Evolutionary conservation across 768 basidiomycete species (phyloP).

Genomic region (Xanthoconium purpureum): DNA sequence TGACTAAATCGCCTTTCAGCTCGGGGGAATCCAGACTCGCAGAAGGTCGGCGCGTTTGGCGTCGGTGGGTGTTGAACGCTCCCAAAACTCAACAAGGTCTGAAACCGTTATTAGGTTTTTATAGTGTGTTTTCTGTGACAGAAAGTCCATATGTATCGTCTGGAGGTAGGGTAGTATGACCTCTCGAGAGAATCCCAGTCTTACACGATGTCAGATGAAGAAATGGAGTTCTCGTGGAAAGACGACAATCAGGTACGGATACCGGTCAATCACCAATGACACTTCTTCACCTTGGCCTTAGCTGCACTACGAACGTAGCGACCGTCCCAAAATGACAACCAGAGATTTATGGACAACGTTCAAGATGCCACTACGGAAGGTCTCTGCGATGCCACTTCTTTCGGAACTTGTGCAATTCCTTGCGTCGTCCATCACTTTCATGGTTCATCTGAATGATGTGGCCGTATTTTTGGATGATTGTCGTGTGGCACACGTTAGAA

Average conservation of each 20-base stretch:
- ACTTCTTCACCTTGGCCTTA: background rate
- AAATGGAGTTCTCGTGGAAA: background rate
- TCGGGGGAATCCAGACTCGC: background rate
- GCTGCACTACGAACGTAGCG: background rate
- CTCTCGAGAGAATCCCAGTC: background rate
- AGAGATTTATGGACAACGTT: constrained; percentile 73
- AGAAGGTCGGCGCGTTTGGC: background rate
- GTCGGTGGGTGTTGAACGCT: background rate
- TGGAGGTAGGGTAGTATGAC: constrained; percentile 44
- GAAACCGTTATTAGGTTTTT: constrained; percentile 49
- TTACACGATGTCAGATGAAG: background rate
- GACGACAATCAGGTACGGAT: background rate
- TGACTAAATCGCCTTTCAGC: background rate
- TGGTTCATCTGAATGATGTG: constrained; percentile 69
- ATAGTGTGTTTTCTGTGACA: constrained; percentile 75
- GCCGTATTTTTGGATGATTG: constrained; percentile 77
- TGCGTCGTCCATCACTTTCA: constrained; percentile 87
- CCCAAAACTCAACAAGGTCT: background rate
- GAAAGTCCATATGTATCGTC: constrained; percentile 77
- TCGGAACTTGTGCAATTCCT: constrained; percentile 90
- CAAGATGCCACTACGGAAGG: constrained; percentile 78
- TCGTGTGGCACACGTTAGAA: constrained; percentile 59
- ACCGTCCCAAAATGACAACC: background rate
- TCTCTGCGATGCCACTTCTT: constrained; percentile 65
- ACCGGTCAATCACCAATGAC: background rate